Evolutionary conservation across 2,329 filamentous ascomycete genomes (phyloP), one percentile per base, ranked within the genome.

Genomic region (Myriosclerotinia duriaeana): DNA sequence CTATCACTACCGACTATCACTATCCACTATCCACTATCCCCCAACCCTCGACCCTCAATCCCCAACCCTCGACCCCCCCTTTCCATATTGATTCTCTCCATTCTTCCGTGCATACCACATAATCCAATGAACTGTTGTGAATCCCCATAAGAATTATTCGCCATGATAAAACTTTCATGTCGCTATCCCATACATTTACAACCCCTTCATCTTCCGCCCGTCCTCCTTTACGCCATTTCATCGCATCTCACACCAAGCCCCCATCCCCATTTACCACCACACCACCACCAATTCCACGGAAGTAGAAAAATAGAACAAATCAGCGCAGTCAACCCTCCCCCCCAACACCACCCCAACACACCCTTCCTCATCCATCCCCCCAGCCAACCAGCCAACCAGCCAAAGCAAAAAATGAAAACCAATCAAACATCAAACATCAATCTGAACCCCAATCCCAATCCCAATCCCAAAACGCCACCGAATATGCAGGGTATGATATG

Each of bases 401-500:
- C 44, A n/a, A 50, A 60, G 20, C 30, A 20, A 34, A 34, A 34
- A 34, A 34, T n/a, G 30, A 48, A 60, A 50, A n/a, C 20, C 44
- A 44, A 48, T 60, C 34, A 60, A 22, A 52, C 5, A 14, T 52
- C 34, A 38, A 50, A 11, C n/a, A 22, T 34, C 17, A 60, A 22
- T 11, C 20, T 60, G 14, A 60, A 60, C 30, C 56, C 42, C 12
- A 48, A 34, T n/a, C 40, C 40, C 1, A 46, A 60, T 22, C 44
- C 30, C 58, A 50, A 60, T 15, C 58, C 58, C 34, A 60, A 60
- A 60, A 60, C 58, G 50, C 58, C 58, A 22, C 38, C 30, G 14
- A 36, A 60, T 60, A 60, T 60, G 44, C 58, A 60, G 58, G 58
- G 58, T 60, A 60, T 60, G 58, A 60, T 60, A 50, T 60, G 34